Evolutionary conservation across 2,329 filamentous ascomycete genomes (phyloP), one percentile per base, ranked within the genome.

Genomic region (Incumbomyces delicatus): DNA sequence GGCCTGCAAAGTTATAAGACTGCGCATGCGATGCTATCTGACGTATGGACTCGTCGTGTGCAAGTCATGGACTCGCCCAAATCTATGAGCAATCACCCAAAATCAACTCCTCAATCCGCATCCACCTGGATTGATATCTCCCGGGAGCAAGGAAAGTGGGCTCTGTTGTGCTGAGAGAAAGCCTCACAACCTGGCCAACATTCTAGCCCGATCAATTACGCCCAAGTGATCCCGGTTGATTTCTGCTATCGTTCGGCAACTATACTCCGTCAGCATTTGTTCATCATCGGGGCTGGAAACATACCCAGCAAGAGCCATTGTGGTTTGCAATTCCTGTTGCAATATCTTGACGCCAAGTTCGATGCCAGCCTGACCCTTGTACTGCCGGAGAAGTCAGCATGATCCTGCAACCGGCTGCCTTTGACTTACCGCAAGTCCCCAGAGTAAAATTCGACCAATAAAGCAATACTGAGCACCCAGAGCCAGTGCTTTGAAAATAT

Each of bases 401-500:
- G 14, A 32, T 46, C 27, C 49, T 50, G 1, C 57, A 59, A n/a
- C n/a, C n/a, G n/a, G 12, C 56, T 46, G 1, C 16, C 16, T 10
- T 20, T 12, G 18, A 45, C 29, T 30, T 53, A 64, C 63, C 30
- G 61, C 61, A 34, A 64, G 53, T 1, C 62, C 62, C 62, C 62
- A 65, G 8, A 65, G 60, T 1, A 61, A 53, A 27, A 61, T 58
- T 13, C 63, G 40, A 11, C 64, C 63, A 10, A 61, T 44, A 37
- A 64, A 64, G 31, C 59, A 62, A 44, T 53, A 56, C 11, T 54
- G 50, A 5, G 63, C 63, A 1, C 63, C 63, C 13, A 66, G 45
- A 3, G 63, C 63, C 4, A 66, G 18, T 3, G 62, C 62, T 35
- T 65, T 65, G 56, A 65, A 65, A 20, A 65, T 60, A 46, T 66